Base-by-base conservation (phyloP, 2,329 filamentous ascomycete species). In the Fusarium gaditjirri region DNA sequence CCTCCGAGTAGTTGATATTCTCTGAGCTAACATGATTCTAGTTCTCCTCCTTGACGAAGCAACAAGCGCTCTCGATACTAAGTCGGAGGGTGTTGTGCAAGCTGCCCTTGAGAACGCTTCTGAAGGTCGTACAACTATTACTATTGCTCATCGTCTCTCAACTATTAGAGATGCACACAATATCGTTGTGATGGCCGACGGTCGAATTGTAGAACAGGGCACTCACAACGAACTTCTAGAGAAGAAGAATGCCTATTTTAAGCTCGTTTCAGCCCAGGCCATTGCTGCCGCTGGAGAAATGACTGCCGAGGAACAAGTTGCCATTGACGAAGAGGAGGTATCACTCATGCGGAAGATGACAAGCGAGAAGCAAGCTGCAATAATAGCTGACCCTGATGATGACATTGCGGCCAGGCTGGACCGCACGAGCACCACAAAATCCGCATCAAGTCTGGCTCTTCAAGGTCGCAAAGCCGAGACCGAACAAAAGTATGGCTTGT, bases 151-250 rank as follows among this genome's bases (percentile, higher is more conserved):
- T 83, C 92, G 95, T 74, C 86, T 99, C 13, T 97, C 94, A 2
- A 99, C 96, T 10, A 97, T 99, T 84, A 94, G 91, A 81, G 91
- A 94, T 71, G 95, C 95, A 0, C 93, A 98, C 81, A 98, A 97
- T 77, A 99, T 99, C 74, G 93, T 98, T 17, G 95, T 98, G 71
- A 95, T 99, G 91, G 88, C 91, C 8, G 83, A 91, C 68, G 96
- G 96, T 17, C 84, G 87, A n/a, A 97, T 99, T 66, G 87, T 97
- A 17, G 96, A 99, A 81, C 94, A 98, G 81, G 96, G 96, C 56
- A 95, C 90, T 0, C 96, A 98, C 79, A 89, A 95, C 65, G 87
- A 92, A 19, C 87, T 99, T 16, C 84, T 98, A 6, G 89, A 91
- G 73, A 86, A 29, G 27, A 29, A 9, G 27, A 29, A 29, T 29